Evolutionary conservation across 768 basidiomycete species (phyloP).

Genomic region (Kwoniella dejecticola): DNA sequence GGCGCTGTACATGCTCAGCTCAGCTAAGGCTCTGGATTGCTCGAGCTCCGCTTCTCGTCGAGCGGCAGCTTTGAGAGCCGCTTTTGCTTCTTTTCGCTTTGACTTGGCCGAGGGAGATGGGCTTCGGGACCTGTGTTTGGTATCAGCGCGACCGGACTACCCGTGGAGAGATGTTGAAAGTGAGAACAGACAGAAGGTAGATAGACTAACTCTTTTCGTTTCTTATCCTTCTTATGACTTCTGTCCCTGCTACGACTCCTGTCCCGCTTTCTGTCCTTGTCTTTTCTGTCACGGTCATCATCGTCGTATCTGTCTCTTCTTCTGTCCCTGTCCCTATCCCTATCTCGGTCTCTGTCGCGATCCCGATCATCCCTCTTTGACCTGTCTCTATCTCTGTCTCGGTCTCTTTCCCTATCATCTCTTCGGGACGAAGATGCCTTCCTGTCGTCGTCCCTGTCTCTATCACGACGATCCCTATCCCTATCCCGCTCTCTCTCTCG

Average conservation of each 20-base stretch:
- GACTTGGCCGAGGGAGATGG: slow-evolving; percentile 74
- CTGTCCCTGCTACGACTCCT: slow-evolving; percentile 56
- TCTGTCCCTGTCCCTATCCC: slow-evolving; percentile 53
- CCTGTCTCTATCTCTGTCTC: slow-evolving; percentile 10
- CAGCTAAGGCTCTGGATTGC: slow-evolving; percentile 81
- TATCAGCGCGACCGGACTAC: neutral
- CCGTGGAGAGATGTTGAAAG: neutral
- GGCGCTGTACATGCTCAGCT: slow-evolving; percentile 93
- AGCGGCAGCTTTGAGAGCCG: slow-evolving; percentile 70
- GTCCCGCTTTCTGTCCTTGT: slow-evolving; percentile 54
- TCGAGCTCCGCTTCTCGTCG: slow-evolving; percentile 60
- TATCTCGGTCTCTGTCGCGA: slow-evolving; percentile 26
- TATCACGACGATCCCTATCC: slow-evolving; percentile 35
- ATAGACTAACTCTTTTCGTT: slow-evolving; percentile 60
- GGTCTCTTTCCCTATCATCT: slow-evolving; percentile 38
- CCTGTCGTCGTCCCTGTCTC: slow-evolving; percentile 47
- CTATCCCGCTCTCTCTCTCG: slow-evolving; percentile 42
- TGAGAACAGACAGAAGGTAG: neutral
- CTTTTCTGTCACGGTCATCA: slow-evolving; percentile 58
- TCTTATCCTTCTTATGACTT: slow-evolving; percentile 55
- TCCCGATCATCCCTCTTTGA: slow-evolving; percentile 41
- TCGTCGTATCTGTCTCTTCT: slow-evolving; percentile 42
- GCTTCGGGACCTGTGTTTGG: slow-evolving; percentile 58
- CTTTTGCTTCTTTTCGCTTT: slow-evolving; percentile 79
- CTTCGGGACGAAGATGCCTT: slow-evolving; percentile 12